Conservation (phyloP, 306 rosid genomes). For the Crotalaria pallida region DNA sequence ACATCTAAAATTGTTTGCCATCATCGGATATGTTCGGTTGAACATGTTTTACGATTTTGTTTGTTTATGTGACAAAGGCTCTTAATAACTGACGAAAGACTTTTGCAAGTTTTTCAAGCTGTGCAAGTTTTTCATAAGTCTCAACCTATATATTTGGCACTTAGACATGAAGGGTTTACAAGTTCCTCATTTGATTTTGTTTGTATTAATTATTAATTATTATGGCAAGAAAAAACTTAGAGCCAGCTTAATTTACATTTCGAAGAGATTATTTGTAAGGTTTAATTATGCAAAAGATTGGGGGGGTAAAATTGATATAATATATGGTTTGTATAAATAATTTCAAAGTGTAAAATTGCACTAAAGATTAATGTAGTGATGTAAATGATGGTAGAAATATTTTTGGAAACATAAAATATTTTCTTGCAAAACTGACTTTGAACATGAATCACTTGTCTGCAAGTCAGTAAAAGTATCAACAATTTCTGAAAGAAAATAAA, state of each 20-base stretch:
- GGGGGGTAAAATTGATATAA: neutral
- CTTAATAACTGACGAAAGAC: neutral
- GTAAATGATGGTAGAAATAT: neutral
- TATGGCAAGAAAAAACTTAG: neutral
- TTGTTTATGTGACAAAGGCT: neutral
- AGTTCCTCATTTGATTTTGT: neutral
- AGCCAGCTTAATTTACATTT: neutral
- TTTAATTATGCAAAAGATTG: too few relatives aligned
- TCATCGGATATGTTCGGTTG: neutral
- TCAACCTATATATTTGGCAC: neutral
- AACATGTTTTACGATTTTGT: conserved; percentile 9
- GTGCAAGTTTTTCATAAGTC: too few relatives aligned
- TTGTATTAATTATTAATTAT: too few relatives aligned
- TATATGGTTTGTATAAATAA: neutral
- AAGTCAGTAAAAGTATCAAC: neutral
- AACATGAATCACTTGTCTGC: neutral
- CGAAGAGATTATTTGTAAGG: too few relatives aligned
- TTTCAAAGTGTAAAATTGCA: neutral
- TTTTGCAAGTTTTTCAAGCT: neutral
- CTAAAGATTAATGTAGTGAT: too few relatives aligned
- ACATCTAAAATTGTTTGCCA: neutral
- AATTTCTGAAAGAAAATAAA: too few relatives aligned
- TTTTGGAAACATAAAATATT: too few relatives aligned
- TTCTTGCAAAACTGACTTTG: neutral
- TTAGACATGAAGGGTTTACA: neutral